Evolutionary conservation across 1,139 yeast genomes (phyloP).

Genomic region (Hanseniaspora uvarum): DNA sequence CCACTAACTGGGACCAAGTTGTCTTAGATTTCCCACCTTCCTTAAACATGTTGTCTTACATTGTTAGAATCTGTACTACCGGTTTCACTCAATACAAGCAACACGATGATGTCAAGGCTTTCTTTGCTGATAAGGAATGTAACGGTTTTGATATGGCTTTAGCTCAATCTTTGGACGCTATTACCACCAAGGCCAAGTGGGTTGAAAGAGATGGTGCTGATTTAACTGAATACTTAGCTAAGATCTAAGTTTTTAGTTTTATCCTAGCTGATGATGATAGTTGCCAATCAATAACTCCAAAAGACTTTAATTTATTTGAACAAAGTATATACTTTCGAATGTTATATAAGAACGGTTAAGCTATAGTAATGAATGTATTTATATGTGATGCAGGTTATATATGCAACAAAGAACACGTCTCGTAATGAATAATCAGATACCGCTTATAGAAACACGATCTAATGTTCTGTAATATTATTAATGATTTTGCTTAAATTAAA

Average conservation of each 20-base stretch:
- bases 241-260: neutral
- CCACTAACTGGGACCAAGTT: slow-evolving; percentile 61
- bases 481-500: too few species aligned
- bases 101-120: slow-evolving; percentile 46
- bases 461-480: too few species aligned
- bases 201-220: slow-evolving; percentile 49
- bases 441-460: too few species aligned
- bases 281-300: too few species aligned
- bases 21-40: slow-evolving; percentile 67
- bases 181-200: slow-evolving; percentile 57
- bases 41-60: slow-evolving; percentile 63
- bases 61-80: slow-evolving; percentile 51
- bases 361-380: neutral
- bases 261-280: neutral
- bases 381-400: too few species aligned
- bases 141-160: slow-evolving; percentile 66
- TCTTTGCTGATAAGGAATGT: slow-evolving; percentile 52
- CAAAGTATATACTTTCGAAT: too few species aligned
- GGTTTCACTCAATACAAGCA: slow-evolving; percentile 57
- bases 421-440: too few species aligned
- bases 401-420: too few species aligned
- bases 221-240: slow-evolving; percentile 42
- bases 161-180: slow-evolving; percentile 60
- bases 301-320: too few species aligned
- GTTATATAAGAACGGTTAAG: neutral